Conservation (phyloP, 495 filamentous ascomycete species). For the Haplographium delicatum region DNA sequence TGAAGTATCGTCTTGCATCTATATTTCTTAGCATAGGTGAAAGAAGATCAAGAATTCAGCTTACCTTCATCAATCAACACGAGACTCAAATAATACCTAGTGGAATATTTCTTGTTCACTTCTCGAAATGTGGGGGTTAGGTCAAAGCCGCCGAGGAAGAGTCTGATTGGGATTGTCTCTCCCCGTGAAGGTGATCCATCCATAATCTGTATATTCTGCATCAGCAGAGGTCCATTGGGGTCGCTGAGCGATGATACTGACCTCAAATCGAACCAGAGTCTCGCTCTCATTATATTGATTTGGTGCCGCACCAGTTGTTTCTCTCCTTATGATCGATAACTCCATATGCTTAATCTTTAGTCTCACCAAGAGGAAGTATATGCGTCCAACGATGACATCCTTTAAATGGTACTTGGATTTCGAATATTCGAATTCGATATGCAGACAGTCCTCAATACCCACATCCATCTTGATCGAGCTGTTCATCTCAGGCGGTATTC, state of each 20-base stretch:
- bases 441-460: slow-evolving; percentile 97
- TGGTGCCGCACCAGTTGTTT: slow-evolving; percentile 96
- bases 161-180: slow-evolving; percentile 96
- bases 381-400: slow-evolving; percentile 97
- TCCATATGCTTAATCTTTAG: slow-evolving; percentile 99
- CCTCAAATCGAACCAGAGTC: slow-evolving; percentile 95
- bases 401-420: slow-evolving; percentile 99
- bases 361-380: slow-evolving; percentile 96
- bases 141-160: slow-evolving; percentile 98
- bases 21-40: slow-evolving; percentile 3
- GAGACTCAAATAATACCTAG: slow-evolving; percentile 93
- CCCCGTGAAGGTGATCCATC: slow-evolving; percentile 94
- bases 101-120: slow-evolving; percentile 99
- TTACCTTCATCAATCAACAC: slow-evolving; percentile 94
- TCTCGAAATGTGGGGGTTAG: slow-evolving; percentile 97
- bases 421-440: slow-evolving; percentile 99
- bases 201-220: slow-evolving; percentile 81
- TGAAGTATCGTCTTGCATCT: slow-evolving; percentile 98
- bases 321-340: slow-evolving; percentile 91
- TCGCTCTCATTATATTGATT: slow-evolving; percentile 99
- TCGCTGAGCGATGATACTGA: slow-evolving; percentile 32
- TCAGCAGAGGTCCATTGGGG: not conserved
- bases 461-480: slow-evolving; percentile 99
- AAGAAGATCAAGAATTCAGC: not conserved
- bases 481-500: slow-evolving; percentile 97